Base-by-base conservation (phyloP, 1,284 basidiomycete species). In the Pseudozyma pruni region DNA sequence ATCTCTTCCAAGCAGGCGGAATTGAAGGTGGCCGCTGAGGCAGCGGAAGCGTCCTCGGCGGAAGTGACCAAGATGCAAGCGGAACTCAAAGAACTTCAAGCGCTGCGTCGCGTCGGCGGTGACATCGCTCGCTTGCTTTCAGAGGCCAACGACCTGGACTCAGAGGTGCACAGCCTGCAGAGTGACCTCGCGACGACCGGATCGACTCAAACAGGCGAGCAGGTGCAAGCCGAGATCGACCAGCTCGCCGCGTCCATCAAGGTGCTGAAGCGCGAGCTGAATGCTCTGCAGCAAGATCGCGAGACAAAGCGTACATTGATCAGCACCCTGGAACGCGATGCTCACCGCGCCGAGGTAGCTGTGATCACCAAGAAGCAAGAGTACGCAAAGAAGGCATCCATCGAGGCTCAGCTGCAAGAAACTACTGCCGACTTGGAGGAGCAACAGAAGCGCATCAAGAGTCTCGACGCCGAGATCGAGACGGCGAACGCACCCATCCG, bases 401-500 rank as follows among this genome's bases (percentile, higher is more conserved):
- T 72, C 20, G 47, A 71, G 34, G 50, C 59, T 34, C 63, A 66
- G 42, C 57, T 84, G 14, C 79, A 83, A 27, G 84, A 86, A 41
- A 85, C 91, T 27, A 88, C 90, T 68, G 80, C 79, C 20, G 83
- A 86, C 33, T 87, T 90, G 32, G 85, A 86, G 20, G 68, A 74
- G 34, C 83, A 83, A 31, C 64, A 73, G 48, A 68, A 61, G 43
- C 56, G 49, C n/a, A 52, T 51, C 23, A 61, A 74, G 34, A 46
- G 38, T 22, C 53, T 90, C 23, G 90, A 92, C 32, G 83, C 78
- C 13, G 87, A 86, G 75, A 87, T 93, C 34, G 80, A 84, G 19
- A 88, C 88, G 40, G 87, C 88, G 8, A 86, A 88, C 61, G 87
- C 84, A 1, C 91, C 91, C 0, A 90, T 92, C 31, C 86, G 89